These are phyloP conservation scores for Solanum pinnatisectum DNA, from an alignment of 257 asterid species.

Conservation along the genomic window DNA sequence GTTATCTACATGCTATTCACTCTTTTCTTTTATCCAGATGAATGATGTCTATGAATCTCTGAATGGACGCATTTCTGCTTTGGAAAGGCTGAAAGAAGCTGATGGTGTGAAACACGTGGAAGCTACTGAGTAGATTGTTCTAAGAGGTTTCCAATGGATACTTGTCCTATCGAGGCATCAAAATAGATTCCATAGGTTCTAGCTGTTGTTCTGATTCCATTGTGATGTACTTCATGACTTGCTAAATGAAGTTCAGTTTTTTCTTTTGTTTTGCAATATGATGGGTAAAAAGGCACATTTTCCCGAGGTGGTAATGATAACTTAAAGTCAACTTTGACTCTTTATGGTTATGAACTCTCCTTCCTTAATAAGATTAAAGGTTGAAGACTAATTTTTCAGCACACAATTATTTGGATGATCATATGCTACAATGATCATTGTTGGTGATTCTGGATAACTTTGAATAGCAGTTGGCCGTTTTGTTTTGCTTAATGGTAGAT, in stretches of 20 bases:
- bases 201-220: not conserved
- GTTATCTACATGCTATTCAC: not conserved
- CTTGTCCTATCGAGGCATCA: not conserved
- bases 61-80: constrained; percentile 51
- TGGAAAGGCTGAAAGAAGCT: constrained; percentile 57
- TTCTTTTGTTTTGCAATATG: not conserved
- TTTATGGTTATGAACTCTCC: not conserved
- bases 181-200: not conserved
- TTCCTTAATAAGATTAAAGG: not conserved
- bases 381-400: not conserved
- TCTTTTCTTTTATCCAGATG: constrained; percentile 21
- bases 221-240: not conserved
- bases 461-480: no score
- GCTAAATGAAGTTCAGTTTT: not conserved
- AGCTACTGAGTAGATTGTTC: constrained; percentile 37
- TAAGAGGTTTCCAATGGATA: not conserved
- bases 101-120: constrained; percentile 52
- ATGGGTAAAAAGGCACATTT: not conserved
- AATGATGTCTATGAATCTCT: constrained; percentile 42
- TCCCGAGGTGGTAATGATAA: not conserved
- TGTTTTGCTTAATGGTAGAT: not conserved
- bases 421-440: not conserved
- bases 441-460: not conserved
- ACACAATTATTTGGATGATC: not conserved
- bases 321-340: not conserved